Evolutionary conservation across 306 rosid species (phyloP), one percentile per base, ranked within the genome.

Genomic region (Neltuma alba): DNA sequence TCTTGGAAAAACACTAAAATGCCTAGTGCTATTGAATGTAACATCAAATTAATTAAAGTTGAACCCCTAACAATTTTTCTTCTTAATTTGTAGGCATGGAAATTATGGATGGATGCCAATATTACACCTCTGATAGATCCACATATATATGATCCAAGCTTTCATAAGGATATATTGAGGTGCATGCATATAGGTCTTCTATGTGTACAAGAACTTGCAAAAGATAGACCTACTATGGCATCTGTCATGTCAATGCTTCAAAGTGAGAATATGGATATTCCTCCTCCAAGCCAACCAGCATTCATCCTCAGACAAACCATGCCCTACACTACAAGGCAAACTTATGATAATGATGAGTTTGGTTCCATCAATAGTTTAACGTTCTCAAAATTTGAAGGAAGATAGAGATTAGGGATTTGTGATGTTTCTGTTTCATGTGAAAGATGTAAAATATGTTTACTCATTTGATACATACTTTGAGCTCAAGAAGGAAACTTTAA

Each of bases 41-140:
- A 47, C 9, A 10, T 44, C 47, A 0, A n/a, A 33, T n/a, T n/a
- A n/a, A n/a, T n/a, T n/a, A n/a, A n/a, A n/a, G 2, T 25, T 34
- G 40, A 6, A 20, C 10, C 0, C 3, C 34, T 25, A 16, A 0
- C 0, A 1, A 14, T n/a, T 16, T 54, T 68, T 13, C 13, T 55
- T 47, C 0, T 75, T 33, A 14, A 3, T 68, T 27, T 74, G 10
- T 21, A 82, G 85, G 86, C 75, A 66, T 83, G 86, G 86, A 61
- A 83, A 58, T 6, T 79, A 45, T 82, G 86, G 86, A 82, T 58
- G 0, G 80, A 71, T 30, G 82, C 30, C 3, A 14, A 72, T 2
- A 21, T 33, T 20, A 6, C 18, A 41, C 44, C 60, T 48, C 25
- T 83, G 9, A 34, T 83, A 47, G 80, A 82, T 36, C 52, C 80